phyloP scores from a whole-genome alignment of 2,329 filamentous ascomycete genomes.

The Fusarium hainanense region DNA sequence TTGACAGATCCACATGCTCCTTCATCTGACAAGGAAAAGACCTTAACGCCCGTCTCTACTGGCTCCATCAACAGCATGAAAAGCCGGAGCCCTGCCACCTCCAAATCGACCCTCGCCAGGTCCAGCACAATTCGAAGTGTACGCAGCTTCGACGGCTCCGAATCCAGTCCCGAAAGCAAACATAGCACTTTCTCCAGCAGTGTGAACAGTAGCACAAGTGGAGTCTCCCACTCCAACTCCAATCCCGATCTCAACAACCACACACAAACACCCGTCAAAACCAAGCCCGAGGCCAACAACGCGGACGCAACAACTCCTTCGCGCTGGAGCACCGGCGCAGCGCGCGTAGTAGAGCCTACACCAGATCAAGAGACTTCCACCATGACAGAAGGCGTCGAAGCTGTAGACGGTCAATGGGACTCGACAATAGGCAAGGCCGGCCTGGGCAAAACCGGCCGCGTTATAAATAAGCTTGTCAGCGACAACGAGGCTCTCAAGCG shows the following conservation, averaged over 20 bases:
- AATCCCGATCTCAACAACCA: constrained; percentile 51
- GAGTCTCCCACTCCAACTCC: constrained; percentile 55
- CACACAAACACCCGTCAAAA: constrained; percentile 50
- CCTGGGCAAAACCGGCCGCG: constrained; percentile 78
- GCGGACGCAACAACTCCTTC: constrained; percentile 43
- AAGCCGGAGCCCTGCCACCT: constrained; percentile 46
- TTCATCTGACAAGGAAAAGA: constrained; percentile 43
- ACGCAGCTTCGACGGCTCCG: constrained; percentile 63
- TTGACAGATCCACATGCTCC: constrained; percentile 47
- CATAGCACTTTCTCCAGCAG: constrained; percentile 68
- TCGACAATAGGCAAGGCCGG: constrained; percentile 76
- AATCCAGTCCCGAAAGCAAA: constrained; percentile 59
- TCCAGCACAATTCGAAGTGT: constrained; percentile 66
- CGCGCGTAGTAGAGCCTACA: constrained; percentile 49
- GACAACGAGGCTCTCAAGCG: constrained; percentile 83
- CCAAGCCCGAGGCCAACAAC: constrained; percentile 52
- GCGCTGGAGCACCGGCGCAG: constrained; percentile 49
- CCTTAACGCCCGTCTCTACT: constrained; percentile 54
- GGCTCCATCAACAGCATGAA: constrained; percentile 57
- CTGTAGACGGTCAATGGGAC: constrained; percentile 64
- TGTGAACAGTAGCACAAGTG: constrained; percentile 64
- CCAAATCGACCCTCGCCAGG: constrained; percentile 50
- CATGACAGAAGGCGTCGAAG: constrained; percentile 51
- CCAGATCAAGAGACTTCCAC: constrained; percentile 42
- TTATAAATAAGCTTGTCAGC: constrained; percentile 83